phyloP scores from a whole-genome alignment of 2,329 filamentous ascomycete species.

The Aspergillus pseudoterreus region DNA sequence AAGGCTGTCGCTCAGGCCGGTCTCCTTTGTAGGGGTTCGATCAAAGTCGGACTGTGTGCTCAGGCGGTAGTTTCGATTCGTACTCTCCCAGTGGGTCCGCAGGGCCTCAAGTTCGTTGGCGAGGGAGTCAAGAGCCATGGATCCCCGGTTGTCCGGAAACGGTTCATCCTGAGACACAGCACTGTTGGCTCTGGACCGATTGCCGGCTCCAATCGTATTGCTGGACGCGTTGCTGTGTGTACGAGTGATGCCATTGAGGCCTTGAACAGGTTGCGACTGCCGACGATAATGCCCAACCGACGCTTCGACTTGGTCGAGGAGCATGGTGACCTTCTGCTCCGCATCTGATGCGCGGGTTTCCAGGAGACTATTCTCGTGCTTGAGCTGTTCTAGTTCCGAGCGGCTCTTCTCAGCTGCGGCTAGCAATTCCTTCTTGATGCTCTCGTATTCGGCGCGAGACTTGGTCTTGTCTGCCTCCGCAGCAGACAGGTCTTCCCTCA shows the following conservation, averaged over 20 bases:
- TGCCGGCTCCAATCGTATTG: constrained; percentile 36
- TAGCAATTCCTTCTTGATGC: constrained; percentile 56
- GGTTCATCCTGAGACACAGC: constrained; percentile 41
- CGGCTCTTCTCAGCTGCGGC: constrained; percentile 53
- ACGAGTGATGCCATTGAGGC: constrained; percentile 43
- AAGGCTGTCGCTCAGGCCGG: constrained; percentile 63
- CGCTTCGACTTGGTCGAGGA: constrained; percentile 89
- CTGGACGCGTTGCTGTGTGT: constrained; percentile 54
- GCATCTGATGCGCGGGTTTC: constrained; percentile 84
- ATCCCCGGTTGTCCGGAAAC: constrained; percentile 55
- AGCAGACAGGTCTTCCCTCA: constrained; percentile 67
- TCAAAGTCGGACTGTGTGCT: constrained; percentile 91
- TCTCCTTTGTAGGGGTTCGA: constrained; percentile 47
- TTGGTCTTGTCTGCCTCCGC: constrained; percentile 67
- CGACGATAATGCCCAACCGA: constrained; percentile 94
- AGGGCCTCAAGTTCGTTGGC: constrained; percentile 89
- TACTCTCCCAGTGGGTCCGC: constrained; percentile 89
- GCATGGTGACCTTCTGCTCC: constrained; percentile 85
- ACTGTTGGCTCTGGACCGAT: constrained; percentile 39
- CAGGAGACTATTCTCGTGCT: constrained; percentile 74
- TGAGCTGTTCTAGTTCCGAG: constrained; percentile 73
- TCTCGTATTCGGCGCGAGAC: constrained; percentile 55
- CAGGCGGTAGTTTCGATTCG: constrained; percentile 89
- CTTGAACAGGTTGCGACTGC: constrained; percentile 52
- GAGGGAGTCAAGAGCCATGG: constrained; percentile 78